These are phyloP conservation scores for Rhynchospora breviuscula DNA, from an alignment of 176 grass and related monocot genomes.

Conservation along the genomic window DNA sequence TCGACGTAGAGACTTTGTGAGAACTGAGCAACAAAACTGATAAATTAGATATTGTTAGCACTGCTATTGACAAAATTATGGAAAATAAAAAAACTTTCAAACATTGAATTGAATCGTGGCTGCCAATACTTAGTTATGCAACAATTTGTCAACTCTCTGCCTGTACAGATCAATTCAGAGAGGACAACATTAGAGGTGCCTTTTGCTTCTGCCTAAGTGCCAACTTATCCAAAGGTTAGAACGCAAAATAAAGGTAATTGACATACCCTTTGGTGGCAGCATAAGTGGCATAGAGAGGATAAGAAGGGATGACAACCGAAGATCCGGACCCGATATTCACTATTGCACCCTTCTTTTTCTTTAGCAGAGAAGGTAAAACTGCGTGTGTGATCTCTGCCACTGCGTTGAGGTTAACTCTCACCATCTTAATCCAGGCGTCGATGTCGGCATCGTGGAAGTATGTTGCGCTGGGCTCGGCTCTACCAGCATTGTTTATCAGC, in stretches of 20 bases:
- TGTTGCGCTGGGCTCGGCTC: conserved; percentile 44
- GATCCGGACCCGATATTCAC: conserved; percentile 74
- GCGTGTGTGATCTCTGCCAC: conserved; percentile 54
- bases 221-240: not conserved
- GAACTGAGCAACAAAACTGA: conserved; percentile 63
- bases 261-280: conserved; percentile 67
- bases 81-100: not conserved
- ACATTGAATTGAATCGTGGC: not conserved
- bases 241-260: not conserved
- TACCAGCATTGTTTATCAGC: conserved; percentile 68
- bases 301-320: conserved; percentile 52
- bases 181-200: too few species aligned
- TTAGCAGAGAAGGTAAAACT: conserved; percentile 52
- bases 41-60: not conserved
- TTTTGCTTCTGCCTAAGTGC: not conserved
- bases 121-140: not conserved
- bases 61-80: not conserved
- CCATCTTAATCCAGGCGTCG: conserved; percentile 30
- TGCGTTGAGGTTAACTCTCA: conserved; percentile 67
- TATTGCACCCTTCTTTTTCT: conserved; percentile 47
- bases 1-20: conserved; percentile 59
- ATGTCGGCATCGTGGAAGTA: conserved; percentile 80
- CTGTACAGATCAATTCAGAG: too few species aligned
- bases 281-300: conserved; percentile 67
- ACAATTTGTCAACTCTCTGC: too few species aligned